These are phyloP conservation scores for Rhynchospora tenuis DNA, from an alignment of 176 grass and related monocot genomes.

Conservation along the genomic window DNA sequence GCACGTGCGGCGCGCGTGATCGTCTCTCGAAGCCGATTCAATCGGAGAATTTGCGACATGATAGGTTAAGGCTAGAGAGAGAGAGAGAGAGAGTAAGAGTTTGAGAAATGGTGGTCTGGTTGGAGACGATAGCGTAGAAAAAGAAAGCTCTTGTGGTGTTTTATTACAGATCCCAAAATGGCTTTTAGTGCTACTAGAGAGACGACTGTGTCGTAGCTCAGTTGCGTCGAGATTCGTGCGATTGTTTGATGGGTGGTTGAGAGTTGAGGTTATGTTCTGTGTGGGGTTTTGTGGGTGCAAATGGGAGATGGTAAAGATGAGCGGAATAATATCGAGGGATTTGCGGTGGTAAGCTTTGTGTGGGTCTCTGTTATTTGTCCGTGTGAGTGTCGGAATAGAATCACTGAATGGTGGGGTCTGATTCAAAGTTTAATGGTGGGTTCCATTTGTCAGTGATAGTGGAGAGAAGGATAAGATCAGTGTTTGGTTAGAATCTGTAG, in stretches of 20 bases:
- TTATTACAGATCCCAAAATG: background rate
- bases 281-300: slow-evolving; percentile 24
- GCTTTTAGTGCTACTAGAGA: background rate
- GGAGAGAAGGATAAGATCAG: slow-evolving; percentile 29
- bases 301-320: background rate
- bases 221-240: slow-evolving; percentile 4
- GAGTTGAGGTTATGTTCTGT: background rate
- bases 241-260: background rate
- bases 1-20: slow-evolving; percentile 44
- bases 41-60: slow-evolving; percentile 88
- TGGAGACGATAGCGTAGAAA: background rate
- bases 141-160: background rate
- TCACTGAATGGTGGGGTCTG: background rate
- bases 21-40: slow-evolving; percentile 52
- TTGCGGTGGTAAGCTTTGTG: slow-evolving; percentile 21
- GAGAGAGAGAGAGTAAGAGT: background rate
- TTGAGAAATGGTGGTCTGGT: slow-evolving; percentile 15
- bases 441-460: slow-evolving; percentile 6
- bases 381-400: background rate
- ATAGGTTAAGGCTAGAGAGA: background rate
- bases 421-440: background rate
- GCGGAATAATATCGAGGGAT: background rate
- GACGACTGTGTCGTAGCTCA: background rate
- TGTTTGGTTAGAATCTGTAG: slow-evolving; percentile 17
- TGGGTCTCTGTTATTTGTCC: slow-evolving; percentile 7